phyloP scores from a whole-genome alignment of 2,329 filamentous ascomycete species.

The Teratosphaeria destructans region DNA sequence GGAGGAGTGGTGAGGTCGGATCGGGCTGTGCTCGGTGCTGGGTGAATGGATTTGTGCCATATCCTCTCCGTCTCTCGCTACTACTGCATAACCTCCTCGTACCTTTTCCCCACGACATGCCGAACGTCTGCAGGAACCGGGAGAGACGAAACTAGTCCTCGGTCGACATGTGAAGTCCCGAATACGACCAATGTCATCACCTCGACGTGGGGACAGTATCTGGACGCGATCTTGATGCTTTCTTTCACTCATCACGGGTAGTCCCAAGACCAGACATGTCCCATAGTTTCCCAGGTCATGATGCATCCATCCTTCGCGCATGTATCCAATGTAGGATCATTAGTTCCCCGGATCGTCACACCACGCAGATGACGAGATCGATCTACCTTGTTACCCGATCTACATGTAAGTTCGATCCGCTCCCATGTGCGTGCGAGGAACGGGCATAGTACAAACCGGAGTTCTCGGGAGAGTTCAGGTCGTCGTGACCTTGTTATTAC shows the following conservation, averaged over 20 bases:
- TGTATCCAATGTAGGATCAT: not conserved
- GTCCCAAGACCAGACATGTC: not conserved
- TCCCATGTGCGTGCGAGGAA: not conserved
- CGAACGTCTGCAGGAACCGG: no score
- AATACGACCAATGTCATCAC: not conserved
- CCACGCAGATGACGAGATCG: not conserved
- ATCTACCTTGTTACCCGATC: not conserved
- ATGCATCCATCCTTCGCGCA: not conserved
- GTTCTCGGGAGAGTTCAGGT: not conserved
- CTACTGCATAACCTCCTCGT: no score
- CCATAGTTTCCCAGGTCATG: not conserved
- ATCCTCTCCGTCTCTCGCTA: no score
- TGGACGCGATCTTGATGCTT: not conserved
- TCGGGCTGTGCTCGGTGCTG: not conserved
- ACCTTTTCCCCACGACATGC: no score
- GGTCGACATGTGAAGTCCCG: no score
- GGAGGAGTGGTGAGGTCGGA: conserved; percentile 21
- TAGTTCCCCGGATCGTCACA: not conserved
- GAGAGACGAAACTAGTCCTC: no score
- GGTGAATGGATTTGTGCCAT: no score
- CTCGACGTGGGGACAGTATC: not conserved
- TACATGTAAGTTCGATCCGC: not conserved
- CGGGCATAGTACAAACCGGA: not conserved
- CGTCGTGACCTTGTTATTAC: not conserved
- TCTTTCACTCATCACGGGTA: not conserved